phyloP scores from a whole-genome alignment of 2,329 filamentous ascomycete genomes.

The Grosmannia serpens region DNA sequence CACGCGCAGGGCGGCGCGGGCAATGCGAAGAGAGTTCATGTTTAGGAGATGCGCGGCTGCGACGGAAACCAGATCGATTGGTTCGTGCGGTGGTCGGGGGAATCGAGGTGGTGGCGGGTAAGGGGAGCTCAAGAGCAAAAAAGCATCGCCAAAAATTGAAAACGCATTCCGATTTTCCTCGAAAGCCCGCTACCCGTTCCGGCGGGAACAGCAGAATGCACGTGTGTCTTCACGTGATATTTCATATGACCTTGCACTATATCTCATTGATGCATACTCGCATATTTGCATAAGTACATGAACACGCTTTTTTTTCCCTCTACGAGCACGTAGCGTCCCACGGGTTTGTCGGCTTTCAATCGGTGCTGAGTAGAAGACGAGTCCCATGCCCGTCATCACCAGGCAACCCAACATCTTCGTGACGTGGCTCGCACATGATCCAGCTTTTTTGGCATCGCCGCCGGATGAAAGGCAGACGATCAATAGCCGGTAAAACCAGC shows the following conservation, averaged over 20 bases:
- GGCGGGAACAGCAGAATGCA: neutral
- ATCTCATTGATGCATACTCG: neutral
- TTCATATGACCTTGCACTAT: neutral
- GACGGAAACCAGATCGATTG: neutral
- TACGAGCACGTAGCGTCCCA: too few species aligned
- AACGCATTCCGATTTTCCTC: constrained; percentile 4
- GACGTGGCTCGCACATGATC: neutral
- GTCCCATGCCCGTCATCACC: neutral
- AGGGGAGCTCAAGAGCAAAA: constrained; percentile 5
- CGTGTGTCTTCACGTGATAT: neutral
- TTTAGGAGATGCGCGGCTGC: neutral
- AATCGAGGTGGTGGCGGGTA: neutral
- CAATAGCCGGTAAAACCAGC: neutral
- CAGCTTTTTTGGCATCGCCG: neutral
- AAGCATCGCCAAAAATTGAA: constrained; percentile 8
- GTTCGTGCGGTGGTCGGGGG: neutral
- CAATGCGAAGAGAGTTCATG: constrained; percentile 94
- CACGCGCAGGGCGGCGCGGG: constrained; percentile 78
- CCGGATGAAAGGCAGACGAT: neutral
- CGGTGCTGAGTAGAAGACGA: neutral
- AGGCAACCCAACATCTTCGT: neutral
- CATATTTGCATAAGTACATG: neutral
- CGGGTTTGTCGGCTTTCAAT: neutral
- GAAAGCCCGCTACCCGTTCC: neutral
- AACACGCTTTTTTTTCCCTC: neutral